Percentiles rank a stretch among this genome's conserved stretches.
Evolutionary conservation across 2,329 filamentous ascomycete genomes (phyloP).

Genomic region (Trichoderma endophyticum): DNA sequence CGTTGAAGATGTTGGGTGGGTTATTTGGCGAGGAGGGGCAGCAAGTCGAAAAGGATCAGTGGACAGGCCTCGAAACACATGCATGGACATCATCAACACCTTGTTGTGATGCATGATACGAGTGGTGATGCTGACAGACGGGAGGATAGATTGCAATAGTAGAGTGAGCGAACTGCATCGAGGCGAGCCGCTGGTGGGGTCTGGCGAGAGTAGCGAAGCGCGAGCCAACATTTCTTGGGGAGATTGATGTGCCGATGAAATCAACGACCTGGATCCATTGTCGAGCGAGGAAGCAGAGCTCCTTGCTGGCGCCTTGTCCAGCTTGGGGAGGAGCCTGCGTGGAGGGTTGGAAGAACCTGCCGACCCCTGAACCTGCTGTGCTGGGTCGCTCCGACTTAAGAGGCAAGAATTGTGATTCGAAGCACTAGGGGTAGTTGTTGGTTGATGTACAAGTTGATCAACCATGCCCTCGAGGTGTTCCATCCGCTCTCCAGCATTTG

Average conservation of each 20-base stretch:
- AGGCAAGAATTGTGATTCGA: neutral
- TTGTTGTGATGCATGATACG: slow-evolving; percentile 12
- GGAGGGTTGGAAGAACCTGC: neutral
- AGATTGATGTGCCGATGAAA: neutral
- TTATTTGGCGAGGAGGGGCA: neutral
- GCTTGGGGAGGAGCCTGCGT: neutral
- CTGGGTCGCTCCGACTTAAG: neutral
- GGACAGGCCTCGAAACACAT: slow-evolving; percentile 4
- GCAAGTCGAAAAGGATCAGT: neutral
- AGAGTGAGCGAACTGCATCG: neutral
- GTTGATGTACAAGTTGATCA: neutral
- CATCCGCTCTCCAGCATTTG: neutral
- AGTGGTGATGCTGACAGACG: neutral
- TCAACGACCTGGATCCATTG: neutral
- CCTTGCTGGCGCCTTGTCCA: neutral
- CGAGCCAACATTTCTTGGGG: neutral
- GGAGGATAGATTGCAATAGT: slow-evolving; percentile 3
- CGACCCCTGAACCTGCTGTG: neutral
- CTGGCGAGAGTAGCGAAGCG: neutral
- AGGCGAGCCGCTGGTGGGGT: neutral
- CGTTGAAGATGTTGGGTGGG: neutral
- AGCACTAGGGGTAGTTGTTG: neutral
- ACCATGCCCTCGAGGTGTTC: neutral
- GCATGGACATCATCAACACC: slow-evolving; percentile 4
- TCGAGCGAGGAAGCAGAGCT: neutral